A percentile compares a stretch with the other conserved stretches of the same genome.
Conservation (phyloP, 352 stramenopile species). For the Phytopythium helicoides region DNA sequence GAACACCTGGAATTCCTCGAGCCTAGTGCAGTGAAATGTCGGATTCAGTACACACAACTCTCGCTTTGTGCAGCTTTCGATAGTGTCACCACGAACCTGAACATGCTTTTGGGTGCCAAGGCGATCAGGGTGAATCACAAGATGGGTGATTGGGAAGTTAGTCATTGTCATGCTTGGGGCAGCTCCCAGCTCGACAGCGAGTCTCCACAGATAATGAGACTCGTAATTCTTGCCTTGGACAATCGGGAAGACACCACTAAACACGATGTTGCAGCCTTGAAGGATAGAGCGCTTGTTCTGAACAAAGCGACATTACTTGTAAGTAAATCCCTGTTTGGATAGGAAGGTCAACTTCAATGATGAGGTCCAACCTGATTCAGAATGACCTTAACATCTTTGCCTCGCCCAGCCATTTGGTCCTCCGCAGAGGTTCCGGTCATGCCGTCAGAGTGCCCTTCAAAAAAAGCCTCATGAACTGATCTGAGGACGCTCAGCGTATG, state of each 20-base stretch:
- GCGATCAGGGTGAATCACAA: conserved; percentile 79
- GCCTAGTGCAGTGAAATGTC: conserved; percentile 29
- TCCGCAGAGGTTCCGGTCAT: conserved; percentile 51
- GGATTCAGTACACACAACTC: neutral
- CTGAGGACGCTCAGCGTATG: conserved; percentile 61
- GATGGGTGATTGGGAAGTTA: conserved; percentile 77
- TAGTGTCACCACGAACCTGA: conserved; percentile 28
- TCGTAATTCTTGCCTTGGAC: conserved; percentile 50
- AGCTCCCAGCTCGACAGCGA: conserved; percentile 68
- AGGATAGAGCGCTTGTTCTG: conserved; percentile 75
- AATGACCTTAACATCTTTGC: conserved; percentile 66
- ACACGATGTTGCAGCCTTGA: conserved; percentile 63
- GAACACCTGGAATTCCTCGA: conserved; percentile 49
- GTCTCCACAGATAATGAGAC: conserved; percentile 73
- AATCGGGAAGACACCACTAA: conserved; percentile 80
- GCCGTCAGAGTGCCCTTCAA: conserved; percentile 38
- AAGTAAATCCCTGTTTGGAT: no score
- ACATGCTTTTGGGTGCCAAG: conserved; percentile 82
- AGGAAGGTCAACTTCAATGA: neutral
- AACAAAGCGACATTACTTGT: no score
- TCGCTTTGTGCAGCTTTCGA: neutral
- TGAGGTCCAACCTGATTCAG: conserved; percentile 43
- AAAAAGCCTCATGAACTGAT: conserved; percentile 64
- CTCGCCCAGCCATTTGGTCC: conserved; percentile 68
- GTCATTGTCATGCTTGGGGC: conserved; percentile 64